These are phyloP conservation scores for Tuber magnatum DNA, from an alignment of 495 filamentous ascomycete genomes.

Conservation along the genomic window DNA sequence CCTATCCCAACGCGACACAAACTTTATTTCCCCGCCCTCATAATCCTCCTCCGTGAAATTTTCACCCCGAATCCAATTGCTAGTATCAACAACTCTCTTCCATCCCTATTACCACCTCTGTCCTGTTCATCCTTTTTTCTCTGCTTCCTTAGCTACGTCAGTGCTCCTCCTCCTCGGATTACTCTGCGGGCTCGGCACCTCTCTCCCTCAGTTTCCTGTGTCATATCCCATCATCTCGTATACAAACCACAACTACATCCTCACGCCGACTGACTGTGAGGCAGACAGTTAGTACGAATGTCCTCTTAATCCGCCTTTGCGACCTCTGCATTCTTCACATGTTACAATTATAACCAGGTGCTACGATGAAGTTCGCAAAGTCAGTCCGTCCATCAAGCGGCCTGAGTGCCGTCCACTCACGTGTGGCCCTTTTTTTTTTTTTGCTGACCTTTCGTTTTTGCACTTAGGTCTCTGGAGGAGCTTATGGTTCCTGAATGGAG, in stretches of 20 bases:
- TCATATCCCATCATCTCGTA: neutral
- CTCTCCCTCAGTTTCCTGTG: neutral
- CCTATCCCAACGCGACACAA: neutral
- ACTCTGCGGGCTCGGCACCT: neutral
- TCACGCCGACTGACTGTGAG: neutral
- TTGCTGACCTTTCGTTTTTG: conserved; percentile 9
- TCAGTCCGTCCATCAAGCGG: conserved; percentile 15
- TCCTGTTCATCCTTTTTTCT: neutral
- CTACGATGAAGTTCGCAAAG: conserved; percentile 38
- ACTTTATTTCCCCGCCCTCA: conserved; percentile 3
- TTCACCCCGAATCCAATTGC: neutral
- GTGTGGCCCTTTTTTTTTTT: conserved; percentile 2
- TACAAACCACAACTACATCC: neutral
- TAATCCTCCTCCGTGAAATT: neutral
- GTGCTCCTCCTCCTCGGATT: neutral
- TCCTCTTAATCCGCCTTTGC: neutral
- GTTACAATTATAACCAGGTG: neutral
- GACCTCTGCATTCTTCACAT: neutral
- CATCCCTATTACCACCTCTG: neutral
- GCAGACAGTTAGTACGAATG: neutral
- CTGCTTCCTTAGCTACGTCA: neutral
- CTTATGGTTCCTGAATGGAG: conserved; percentile 41
- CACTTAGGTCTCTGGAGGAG: conserved; percentile 38
- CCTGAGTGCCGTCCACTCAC: neutral
- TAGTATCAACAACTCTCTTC: neutral